Base-by-base conservation (phyloP, 1,284 basidiomycete genomes). In the Cystobasidium sp. region DNA sequence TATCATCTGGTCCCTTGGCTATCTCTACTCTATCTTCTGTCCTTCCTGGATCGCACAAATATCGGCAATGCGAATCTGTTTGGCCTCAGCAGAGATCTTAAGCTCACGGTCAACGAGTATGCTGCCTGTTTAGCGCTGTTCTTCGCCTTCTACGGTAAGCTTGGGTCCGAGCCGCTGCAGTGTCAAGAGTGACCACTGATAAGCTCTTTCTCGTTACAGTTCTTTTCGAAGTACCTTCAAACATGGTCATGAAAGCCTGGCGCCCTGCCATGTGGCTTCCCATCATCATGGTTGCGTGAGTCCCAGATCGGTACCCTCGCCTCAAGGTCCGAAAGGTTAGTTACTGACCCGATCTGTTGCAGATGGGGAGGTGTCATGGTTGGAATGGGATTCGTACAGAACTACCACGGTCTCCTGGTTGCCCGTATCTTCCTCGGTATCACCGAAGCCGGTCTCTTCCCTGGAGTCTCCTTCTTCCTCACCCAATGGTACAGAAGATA, bases 221-320 rank as follows among this genome's bases (percentile, higher is more conserved):
- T 22, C 24, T 75, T 20, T 51, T 53, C 39, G 74, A 75, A 41
- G 74, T 75, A 2, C 68, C 68, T 3, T 55, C 47, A 16, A 75
- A 75, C 31, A 63, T 70, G 61, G 47, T 91, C 78, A 82, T 91
- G 70, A 91, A 90, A 80, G 86, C 88, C 31, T 83, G 91, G n/a
- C 84, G 88, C 1, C 89, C 89, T 0, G 88, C 87, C 0, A 81
- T 89, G 58, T 88, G 87, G 88, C 82, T 90, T n/a, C 75, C 80
- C 1, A n/a, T 77, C 56, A 80, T 81, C 63, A 80, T 79, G 31
- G 70, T 88, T 86, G 39, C 75, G 83, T 56, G 83, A 88, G 74
- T 89, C 31, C 31, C 31, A 31, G 31, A 12, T 79, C 90, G 46
- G 87, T 88, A 84, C 91, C 91, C 89, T 89, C 88, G 3, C 81